Conservation (phyloP, 2,329 filamentous ascomycete species). For the Leptosphaerulina australis region DNA sequence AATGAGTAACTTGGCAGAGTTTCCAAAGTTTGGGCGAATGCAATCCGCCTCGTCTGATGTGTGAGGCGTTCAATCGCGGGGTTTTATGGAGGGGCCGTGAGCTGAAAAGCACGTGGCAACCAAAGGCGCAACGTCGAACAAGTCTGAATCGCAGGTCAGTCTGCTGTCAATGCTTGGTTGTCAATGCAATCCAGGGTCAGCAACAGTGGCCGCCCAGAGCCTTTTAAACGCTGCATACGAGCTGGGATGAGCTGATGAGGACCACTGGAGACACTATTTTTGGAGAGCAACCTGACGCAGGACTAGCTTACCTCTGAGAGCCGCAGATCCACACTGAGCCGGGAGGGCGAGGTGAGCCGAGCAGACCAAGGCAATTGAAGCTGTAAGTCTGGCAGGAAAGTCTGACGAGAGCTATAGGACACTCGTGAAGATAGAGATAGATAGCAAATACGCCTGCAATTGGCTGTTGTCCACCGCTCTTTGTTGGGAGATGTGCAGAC, state of each 20-base stretch:
- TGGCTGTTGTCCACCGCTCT: conserved; percentile 43
- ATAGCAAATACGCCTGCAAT: conserved; percentile 39
- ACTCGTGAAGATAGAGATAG: conserved; percentile 10
- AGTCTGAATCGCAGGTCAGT: conserved; percentile 15
- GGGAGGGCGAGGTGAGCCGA: conserved; percentile 4
- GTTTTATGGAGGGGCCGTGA: conserved; percentile 18
- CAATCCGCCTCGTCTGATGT: conserved; percentile 11
- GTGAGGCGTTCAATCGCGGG: conserved; percentile 12
- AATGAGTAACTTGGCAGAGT: conserved; percentile 19
- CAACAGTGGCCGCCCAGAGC: not conserved
- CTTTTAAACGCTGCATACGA: conserved; percentile 8
- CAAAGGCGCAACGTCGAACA: conserved; percentile 12
- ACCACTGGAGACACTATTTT: conserved; percentile 19
- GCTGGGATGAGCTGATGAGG: conserved; percentile 7
- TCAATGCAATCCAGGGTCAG: conserved; percentile 1
- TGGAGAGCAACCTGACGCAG: conserved; percentile 26
- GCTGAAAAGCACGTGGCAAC: conserved; percentile 4
- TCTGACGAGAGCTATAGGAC: not conserved
- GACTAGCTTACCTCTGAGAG: conserved; percentile 32
- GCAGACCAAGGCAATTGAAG: conserved; percentile 1
- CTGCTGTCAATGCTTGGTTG: conserved; percentile 6
- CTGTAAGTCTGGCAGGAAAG: not conserved
- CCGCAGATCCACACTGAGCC: conserved; percentile 18
- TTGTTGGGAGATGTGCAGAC: conserved; percentile 21
- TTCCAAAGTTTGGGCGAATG: conserved; percentile 16